These are phyloP conservation scores for Aspergillus versicolor DNA, from an alignment of 2,329 filamentous ascomycete genomes.

Conservation along the genomic window DNA sequence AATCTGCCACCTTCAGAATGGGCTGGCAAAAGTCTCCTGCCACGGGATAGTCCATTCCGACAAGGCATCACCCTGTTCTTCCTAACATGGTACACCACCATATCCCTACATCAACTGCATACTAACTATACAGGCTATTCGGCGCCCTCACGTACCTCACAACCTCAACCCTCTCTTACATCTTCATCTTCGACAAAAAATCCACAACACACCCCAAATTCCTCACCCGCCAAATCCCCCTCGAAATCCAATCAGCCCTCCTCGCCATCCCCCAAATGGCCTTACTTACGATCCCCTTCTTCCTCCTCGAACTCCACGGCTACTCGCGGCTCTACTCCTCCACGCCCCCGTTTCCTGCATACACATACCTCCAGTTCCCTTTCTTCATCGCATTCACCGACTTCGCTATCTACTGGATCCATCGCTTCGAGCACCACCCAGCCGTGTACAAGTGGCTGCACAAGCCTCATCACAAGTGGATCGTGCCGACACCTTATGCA, in stretches of 20 bases:
- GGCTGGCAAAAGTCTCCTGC: slow-evolving; percentile 27
- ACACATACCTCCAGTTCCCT: slow-evolving; percentile 79
- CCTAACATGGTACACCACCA: slow-evolving; percentile 24
- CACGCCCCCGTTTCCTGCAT: slow-evolving; percentile 70
- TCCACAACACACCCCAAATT: slow-evolving; percentile 87
- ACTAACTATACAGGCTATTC: slow-evolving; percentile 29
- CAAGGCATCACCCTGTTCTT: slow-evolving; percentile 28
- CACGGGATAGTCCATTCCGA: slow-evolving; percentile 27
- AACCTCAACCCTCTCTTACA: not conserved
- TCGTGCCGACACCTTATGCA: slow-evolving; percentile 91
- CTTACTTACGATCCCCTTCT: slow-evolving; percentile 74
- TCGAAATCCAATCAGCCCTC: slow-evolving; percentile 79
- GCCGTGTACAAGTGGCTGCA: slow-evolving; percentile 80
- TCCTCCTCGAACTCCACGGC: slow-evolving; percentile 78
- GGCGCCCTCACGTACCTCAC: slow-evolving; percentile 72
- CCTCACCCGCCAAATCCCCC: slow-evolving; percentile 82
- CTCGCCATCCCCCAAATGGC: slow-evolving; percentile 77
- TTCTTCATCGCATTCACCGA: slow-evolving; percentile 86
- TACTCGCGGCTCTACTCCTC: slow-evolving; percentile 83
- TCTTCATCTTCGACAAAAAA: slow-evolving; percentile 70
- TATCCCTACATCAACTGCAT: slow-evolving; percentile 63
- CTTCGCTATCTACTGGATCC: slow-evolving; percentile 85
- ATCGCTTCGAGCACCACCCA: slow-evolving; percentile 78
- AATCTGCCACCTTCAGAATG: slow-evolving; percentile 25
- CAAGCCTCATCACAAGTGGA: slow-evolving; percentile 99